Conservation (phyloP, 2,329 filamentous ascomycete species). For the Aspergillus tanneri region DNA sequence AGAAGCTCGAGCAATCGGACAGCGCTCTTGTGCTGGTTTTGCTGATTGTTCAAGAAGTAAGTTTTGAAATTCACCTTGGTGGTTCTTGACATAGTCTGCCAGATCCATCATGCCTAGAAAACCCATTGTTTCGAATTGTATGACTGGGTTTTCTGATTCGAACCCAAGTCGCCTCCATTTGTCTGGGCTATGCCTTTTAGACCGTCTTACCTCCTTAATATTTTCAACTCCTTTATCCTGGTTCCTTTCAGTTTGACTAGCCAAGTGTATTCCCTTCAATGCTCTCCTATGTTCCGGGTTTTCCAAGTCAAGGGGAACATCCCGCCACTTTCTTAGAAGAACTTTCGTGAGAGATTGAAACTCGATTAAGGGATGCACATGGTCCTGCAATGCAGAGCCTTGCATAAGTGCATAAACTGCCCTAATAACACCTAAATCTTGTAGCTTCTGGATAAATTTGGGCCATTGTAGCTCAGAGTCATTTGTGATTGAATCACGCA, state of each 20-base stretch:
- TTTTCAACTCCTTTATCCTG: constrained; percentile 31
- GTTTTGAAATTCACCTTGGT: constrained; percentile 91
- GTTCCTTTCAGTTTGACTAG: constrained; percentile 59
- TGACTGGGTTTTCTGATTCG: constrained; percentile 79
- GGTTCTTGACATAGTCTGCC: constrained; percentile 86
- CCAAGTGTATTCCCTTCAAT: constrained; percentile 79
- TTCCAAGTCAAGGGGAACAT: constrained; percentile 80
- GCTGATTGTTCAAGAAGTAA: constrained; percentile 84
- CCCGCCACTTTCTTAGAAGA: constrained; percentile 81
- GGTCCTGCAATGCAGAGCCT: constrained; percentile 83
- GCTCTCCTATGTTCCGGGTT: constrained; percentile 83
- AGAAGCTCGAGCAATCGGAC: constrained; percentile 83
- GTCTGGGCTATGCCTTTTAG: constrained; percentile 75
- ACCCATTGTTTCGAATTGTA: constrained; percentile 81
- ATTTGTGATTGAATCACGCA: constrained; percentile 82
- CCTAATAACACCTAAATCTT: constrained; percentile 89
- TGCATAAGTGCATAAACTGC: constrained; percentile 93
- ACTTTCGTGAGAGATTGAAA: constrained; percentile 92
- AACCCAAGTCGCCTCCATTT: constrained; percentile 95
- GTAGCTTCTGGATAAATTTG: constrained; percentile 88
- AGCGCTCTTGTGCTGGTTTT: constrained; percentile 68
- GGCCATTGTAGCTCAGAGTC: constrained; percentile 84
- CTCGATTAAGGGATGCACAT: constrained; percentile 85
- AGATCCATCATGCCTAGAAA: constrained; percentile 98
- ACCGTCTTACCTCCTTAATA: constrained; percentile 53